Base-by-base conservation (phyloP, 225 moss, liverwort and hornwort genomes). In the Neckera pumila region DNA sequence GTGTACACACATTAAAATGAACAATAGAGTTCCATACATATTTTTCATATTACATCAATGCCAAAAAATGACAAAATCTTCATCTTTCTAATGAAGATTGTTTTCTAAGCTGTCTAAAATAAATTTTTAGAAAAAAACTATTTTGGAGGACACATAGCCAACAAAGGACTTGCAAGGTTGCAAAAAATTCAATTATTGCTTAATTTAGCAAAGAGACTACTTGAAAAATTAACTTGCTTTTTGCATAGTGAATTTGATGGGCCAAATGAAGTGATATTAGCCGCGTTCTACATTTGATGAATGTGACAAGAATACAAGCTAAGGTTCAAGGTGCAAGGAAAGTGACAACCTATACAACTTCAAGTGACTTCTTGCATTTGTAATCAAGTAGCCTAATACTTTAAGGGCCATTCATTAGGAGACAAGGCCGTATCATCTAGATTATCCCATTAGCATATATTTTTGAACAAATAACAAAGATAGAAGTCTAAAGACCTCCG, bases 381-480 rank as follows among this genome's bases (percentile, higher is more conserved):
- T 16, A 10, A 72, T 43, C 43, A 72, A 72, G 72, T 72, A 43
- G 43, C 1, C 0, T 6, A 72, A 72, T 16, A 10, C 28, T 28
- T 27, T 27, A 10, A 72, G 6, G 16, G 43, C 16, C 28, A 43
- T 43, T 27, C 3, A 72, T 72, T 72, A 28, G 43, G 5, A 28
- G 3, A 28, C 3, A 5, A 6, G 2, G 1, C 6, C 0, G 0
- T 17, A 10, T 27, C 10, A 17, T 43, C 72, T 16, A 72, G 1
- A 10, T 72, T 0, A 0, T 72, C 3, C 9, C 1, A 16, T 17
- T 10, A 28, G 7, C 10, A 16, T 27, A 43, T 10, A 9, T 28
- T 72, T 43, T 43, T 53, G 53, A 53, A 53, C 16, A 16, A 53
- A 53, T 53, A 53, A 16, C 53, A 53, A 53, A 53, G 16, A 53